Conservation (phyloP, 2,329 filamentous ascomycete species). For the Penicillium vulpinum region DNA sequence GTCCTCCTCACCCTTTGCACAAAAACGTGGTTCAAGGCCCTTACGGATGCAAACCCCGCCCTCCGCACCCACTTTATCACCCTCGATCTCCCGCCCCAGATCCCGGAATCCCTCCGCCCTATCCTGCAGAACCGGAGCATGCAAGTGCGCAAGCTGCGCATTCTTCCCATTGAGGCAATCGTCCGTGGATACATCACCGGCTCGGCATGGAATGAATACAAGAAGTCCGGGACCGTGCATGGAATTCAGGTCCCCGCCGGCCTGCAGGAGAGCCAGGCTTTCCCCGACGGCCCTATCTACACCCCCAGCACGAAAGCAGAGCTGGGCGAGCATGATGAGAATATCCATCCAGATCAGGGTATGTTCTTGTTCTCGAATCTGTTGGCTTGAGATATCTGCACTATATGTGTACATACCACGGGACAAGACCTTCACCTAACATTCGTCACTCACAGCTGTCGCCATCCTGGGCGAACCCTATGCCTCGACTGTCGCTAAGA, state of each 20-base stretch:
- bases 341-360: slow-evolving; percentile 72
- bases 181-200: slow-evolving; percentile 91
- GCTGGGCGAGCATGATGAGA: slow-evolving; percentile 76
- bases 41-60: slow-evolving; percentile 56
- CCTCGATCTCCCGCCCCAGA: slow-evolving; percentile 54
- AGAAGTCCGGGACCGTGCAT: slow-evolving; percentile 73
- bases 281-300: slow-evolving; percentile 67
- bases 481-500: slow-evolving; percentile 64
- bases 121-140: slow-evolving; percentile 68
- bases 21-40: slow-evolving; percentile 66
- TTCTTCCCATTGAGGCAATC: slow-evolving; percentile 79
- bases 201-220: slow-evolving; percentile 78
- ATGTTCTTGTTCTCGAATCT: slow-evolving; percentile 23
- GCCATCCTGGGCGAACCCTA: slow-evolving; percentile 66
- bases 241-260: slow-evolving; percentile 69
- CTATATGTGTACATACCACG: neutral
- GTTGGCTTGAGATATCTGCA: neutral
- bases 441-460: slow-evolving; percentile 40
- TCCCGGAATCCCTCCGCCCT: slow-evolving; percentile 51
- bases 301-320: slow-evolving; percentile 86
- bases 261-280: slow-evolving; percentile 67
- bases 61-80: slow-evolving; percentile 66
- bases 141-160: slow-evolving; percentile 70
- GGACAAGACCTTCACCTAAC: slow-evolving; percentile 7
- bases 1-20: slow-evolving; percentile 67